Base-by-base conservation (phyloP, 78 protist species). In the Polysphondylium violaceum region DNA sequence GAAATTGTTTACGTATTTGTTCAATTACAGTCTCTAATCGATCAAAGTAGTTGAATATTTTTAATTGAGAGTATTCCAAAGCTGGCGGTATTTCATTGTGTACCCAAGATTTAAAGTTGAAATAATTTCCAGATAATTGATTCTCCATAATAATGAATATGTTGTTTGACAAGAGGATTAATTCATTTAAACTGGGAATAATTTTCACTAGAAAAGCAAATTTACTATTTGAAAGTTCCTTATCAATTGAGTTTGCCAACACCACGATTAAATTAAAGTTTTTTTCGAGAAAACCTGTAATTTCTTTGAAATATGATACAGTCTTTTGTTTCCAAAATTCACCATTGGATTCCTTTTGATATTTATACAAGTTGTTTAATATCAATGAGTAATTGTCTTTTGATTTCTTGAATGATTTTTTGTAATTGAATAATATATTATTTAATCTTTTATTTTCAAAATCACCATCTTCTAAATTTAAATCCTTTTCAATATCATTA, bases 291-390 rank as follows among this genome's bases (percentile, higher is more conserved):
- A 58, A 9, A 0, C 25, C 29, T 47, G 58, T n/a, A 31, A 83
- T 5, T 5, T 67, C 77, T 16, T 53, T 31, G 7, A 69, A 58
- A 7, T 69, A 35, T 9, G 47, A 19, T 19, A 38, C 25, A 14
- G 69, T 40, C 6, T 40, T 41, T 8, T 1, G 8, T n/a, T 53
- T 83, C 90, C 90, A 83, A 31, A 50, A 23, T 43, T 83, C 90
- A 12, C 25, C 17, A 9, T 58, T 43, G 12, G 77, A 38, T 33
- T 83, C 90, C 25, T 23, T 41, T 29, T 41, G 31, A 69, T 83
- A 83, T 3, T n/a, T 64, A 21, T 69, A 19, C 3, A 79, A n/a
- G 31, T 25, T 64, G 51, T 79, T 79, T 53, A 79, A 61, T 19
- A 38, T 16, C 3, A 31, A 14, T 21, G 88, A 79, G 11, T 59